Evolutionary conservation across 2,329 filamentous ascomycete species (phyloP), one percentile per base, ranked within the genome.

Genomic region (Penicillium expansum): DNA sequence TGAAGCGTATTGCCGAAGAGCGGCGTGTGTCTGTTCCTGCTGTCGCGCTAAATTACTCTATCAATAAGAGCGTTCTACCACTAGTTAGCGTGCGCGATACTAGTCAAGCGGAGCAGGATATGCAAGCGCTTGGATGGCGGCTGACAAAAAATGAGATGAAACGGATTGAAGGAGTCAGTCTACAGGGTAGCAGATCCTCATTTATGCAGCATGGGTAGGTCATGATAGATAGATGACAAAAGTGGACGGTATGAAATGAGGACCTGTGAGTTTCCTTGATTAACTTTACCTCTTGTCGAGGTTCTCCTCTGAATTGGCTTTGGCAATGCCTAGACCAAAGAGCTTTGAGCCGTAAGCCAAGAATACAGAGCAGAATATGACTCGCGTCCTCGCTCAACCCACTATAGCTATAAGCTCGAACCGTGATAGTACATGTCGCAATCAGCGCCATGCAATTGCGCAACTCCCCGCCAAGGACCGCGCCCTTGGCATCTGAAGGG

Each of bases 41-140:
- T 1, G 74, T 79, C 4, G 76, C 76, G 35, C 59, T 80, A 32
- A 80, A 80, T 58, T 79, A 74, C 60, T 74, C 73, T 10, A 71
- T 80, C 30, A 73, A 72, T 48, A 80, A 79, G 64, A 77, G 77
- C 0, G 73, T 74, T 8, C 66, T 78, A 6, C 78, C 77, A 0
- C 60, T 79, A 3, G 75, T 76, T 5, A 77, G 77, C 0, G 67
- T 78, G 4, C 71, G 76, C 43, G 77, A 75, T 43, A 60, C 68
- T 16, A 69, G 72, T n/a, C 76, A 79, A 67, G 76, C 73, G 6
- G 64, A 73, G 53, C 68, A 76, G 52, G 71, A 76, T 52, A 73
- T 72, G 57, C 66, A 70, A 62, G 74, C 71, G 45, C 62, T 76
- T 14, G 77, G 76, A 1, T 80, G 77, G 77, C 64, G 72, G 49